Base-by-base conservation (phyloP, 2,329 filamentous ascomycete species). In the Aspergillus transmontanensis region DNA sequence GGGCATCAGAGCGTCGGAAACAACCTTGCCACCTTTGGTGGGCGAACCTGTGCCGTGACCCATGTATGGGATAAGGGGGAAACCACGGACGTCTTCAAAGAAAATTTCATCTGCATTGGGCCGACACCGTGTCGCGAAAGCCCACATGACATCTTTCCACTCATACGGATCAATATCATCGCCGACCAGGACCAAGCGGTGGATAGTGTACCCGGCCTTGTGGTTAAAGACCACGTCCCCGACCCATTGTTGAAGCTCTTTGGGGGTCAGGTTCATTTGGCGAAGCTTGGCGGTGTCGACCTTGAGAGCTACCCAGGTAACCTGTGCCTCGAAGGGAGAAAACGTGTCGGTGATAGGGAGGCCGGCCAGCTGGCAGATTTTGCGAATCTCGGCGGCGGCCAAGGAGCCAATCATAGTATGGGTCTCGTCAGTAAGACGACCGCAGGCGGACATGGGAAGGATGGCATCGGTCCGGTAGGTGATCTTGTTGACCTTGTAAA, bases 201-300 rank as follows among this genome's bases (percentile, higher is more conserved):
- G 79, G 54, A 84, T 81, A 0, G 74, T 74, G 48, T 76, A 77
- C 7, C 79, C 78, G 12, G 74, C 74, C 71, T 84, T 85, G 59
- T 79, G 66, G 41, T 71, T 69, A 61, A 76, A 76, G 6, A 84
- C 69, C 1, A 83, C 21, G 46, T 83, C 76, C 0, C 82, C 83
- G 12, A 85, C 68, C 26, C 68, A 69, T 50, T 75, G 72, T 56
- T 74, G 74, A 51, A 85, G 79, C 0, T 79, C 76, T 21, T 72
- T 64, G 1, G 51, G 30, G 1, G 51, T 36, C 2, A 34, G 12
- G n/a, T 36, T 34, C 51, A 54, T 34, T 14, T 54, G 9, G 6
- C 51, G 51, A 10, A 89, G 80, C 69, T 84, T 84, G 6, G 80
- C 76, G 1, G 82, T 85, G 70, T 90, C 87, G 26, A 88, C 82